Base-by-base conservation (phyloP, 345 rosid genomes). In the Boechera stricta region DNA sequence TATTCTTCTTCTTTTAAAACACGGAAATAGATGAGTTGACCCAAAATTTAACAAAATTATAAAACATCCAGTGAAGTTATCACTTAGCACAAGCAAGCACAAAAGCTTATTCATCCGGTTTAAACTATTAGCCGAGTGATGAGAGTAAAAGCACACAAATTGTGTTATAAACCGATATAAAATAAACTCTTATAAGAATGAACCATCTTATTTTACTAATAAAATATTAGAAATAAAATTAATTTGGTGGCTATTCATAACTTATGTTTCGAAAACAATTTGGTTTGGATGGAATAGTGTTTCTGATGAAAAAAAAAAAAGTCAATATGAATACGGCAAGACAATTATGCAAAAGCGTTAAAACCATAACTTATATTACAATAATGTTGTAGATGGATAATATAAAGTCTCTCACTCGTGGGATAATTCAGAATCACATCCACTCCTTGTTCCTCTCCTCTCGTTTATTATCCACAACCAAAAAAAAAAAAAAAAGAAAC, bases 381-480 rank as follows among this genome's bases (percentile, higher is more conserved):
- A 47, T n/a, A n/a, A 62, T 26, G n/a, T 24, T 33, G 31, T 64
- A 53, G 10, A 55, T 71, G 66, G 76, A 77, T 77, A 70, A 70
- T 24, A 45, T 4, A 45, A 57, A 74, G 11, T 54, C 11, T 54
- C n/a, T 47, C 21, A 29, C 54, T 52, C 70, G 47, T 76, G 29
- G 80, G 32, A 70, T 26, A 21, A 62, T 62, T 70, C 24, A 11
- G 5, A 69, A 69, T 69, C 75, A 53, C 80, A 63, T 36, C 71
- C 71, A 63, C 13, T n/a, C 0, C 45, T 63, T 54, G n/a, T 55
- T 71, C 65, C 41, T 33, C 76, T 53, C 80, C 80, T 70, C 55
- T 74, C 71, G 56, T 77, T 77, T 55, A 70, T 77, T 71, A 77
- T 77, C 80, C 80, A 70, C 59, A 47, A 47, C 15, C 31, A 11